Percentiles rank a stretch among this genome's conserved stretches.
phyloP scores from a whole-genome alignment of 2,329 filamentous ascomycete species.

The Cadophora sp. region DNA sequence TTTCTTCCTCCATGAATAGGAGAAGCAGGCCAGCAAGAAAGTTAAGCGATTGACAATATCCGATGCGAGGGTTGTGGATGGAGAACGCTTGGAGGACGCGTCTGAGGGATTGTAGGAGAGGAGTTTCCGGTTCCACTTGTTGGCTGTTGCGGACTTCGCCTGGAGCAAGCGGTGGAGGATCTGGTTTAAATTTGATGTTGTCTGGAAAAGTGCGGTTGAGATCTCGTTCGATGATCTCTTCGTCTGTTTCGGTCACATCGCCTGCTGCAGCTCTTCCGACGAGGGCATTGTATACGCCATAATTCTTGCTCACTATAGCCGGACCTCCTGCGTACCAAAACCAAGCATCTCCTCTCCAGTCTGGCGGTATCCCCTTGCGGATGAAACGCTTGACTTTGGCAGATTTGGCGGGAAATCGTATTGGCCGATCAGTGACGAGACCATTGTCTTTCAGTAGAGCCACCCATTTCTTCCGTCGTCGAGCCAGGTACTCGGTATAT shows the following conservation, averaged over 20 bases:
- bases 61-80: slow-evolving; percentile 87
- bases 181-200: slow-evolving; percentile 86
- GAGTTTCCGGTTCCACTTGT: slow-evolving; percentile 61
- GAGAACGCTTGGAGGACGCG: slow-evolving; percentile 89
- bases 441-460: slow-evolving; percentile 78
- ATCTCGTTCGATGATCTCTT: slow-evolving; percentile 92
- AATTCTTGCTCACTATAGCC: slow-evolving; percentile 75
- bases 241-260: slow-evolving; percentile 71
- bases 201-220: slow-evolving; percentile 94
- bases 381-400: slow-evolving; percentile 89
- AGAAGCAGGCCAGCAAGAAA: slow-evolving; percentile 91
- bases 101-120: slow-evolving; percentile 81
- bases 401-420: slow-evolving; percentile 79
- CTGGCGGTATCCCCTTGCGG: slow-evolving; percentile 90
- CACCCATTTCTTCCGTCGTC: slow-evolving; percentile 83
- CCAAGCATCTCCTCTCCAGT: slow-evolving; percentile 95
- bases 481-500: slow-evolving; percentile 77
- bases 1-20: slow-evolving; percentile 88
- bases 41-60: slow-evolving; percentile 95
- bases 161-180: slow-evolving; percentile 37
- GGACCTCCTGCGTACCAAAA: slow-evolving; percentile 95
- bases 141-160: slow-evolving; percentile 44
- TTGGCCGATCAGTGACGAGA: slow-evolving; percentile 73
- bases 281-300: slow-evolving; percentile 77
- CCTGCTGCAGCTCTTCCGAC: slow-evolving; percentile 67